phyloP scores from a whole-genome alignment of 2,329 filamentous ascomycete genomes.

The Diplodia mutila region DNA sequence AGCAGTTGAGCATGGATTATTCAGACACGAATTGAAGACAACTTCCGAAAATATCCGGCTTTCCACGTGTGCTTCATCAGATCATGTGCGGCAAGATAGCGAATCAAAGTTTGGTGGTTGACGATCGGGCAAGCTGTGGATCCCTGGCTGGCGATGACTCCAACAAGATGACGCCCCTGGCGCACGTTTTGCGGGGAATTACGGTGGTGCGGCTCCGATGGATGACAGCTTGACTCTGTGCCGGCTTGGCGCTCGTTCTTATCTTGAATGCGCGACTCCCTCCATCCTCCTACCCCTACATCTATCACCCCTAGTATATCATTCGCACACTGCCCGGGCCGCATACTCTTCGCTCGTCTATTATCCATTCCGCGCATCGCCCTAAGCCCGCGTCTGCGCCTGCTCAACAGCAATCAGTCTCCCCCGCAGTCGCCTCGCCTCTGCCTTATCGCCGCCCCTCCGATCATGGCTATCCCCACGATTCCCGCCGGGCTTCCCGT shows the following conservation, averaged over 20 bases:
- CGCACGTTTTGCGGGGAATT: constrained; percentile 3
- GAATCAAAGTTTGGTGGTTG: neutral
- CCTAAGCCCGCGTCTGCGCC: neutral
- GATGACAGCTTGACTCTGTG: neutral
- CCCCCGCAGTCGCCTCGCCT: neutral
- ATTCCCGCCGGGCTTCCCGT: neutral
- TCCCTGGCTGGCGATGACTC: neutral
- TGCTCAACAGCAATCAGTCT: neutral
- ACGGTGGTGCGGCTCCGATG: constrained; percentile 2
- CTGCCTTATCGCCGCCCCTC: constrained; percentile 9
- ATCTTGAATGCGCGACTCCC: neutral
- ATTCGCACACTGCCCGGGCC: neutral
- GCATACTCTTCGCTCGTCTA: neutral
- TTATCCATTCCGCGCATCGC: neutral
- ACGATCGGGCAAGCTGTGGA: neutral
- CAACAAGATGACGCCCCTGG: constrained; percentile 1
- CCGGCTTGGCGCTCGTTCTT: constrained; percentile 8
- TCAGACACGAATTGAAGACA: neutral
- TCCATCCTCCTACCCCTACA: neutral
- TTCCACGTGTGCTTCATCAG: neutral
- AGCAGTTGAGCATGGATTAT: neutral
- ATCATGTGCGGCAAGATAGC: neutral
- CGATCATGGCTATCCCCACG: neutral
- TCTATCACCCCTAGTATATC: neutral
- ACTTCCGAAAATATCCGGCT: neutral